Conservation (phyloP, 2,329 filamentous ascomycete genomes). For the Colletotrichum australisinense region DNA sequence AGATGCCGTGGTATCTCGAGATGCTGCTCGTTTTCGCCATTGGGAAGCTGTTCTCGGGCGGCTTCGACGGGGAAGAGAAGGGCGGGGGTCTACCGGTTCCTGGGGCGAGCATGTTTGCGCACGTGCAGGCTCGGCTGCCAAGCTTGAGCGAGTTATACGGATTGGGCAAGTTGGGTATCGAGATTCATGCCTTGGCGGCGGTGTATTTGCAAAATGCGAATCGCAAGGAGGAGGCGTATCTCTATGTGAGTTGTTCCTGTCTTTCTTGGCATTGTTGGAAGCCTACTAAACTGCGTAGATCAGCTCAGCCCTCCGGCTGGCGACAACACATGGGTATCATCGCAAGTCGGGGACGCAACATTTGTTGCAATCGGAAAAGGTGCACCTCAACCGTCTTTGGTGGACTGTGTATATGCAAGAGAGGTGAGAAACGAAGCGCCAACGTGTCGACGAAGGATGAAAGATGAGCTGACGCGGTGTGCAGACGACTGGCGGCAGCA, state of each 20-base stretch:
- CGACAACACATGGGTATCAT: conserved; percentile 35
- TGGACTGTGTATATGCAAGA: conserved; percentile 38
- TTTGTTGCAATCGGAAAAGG: conserved; percentile 22
- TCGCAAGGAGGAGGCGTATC: conserved; percentile 33
- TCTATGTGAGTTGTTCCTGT: conserved; percentile 23
- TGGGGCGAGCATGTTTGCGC: conserved; percentile 12
- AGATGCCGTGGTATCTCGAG: conserved; percentile 27
- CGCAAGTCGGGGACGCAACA: conserved; percentile 23
- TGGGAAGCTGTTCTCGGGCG: conserved; percentile 29
- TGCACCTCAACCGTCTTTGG: conserved; percentile 33
- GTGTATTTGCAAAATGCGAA: conserved; percentile 34
- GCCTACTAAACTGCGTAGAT: background rate
- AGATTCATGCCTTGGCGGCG: conserved; percentile 28
- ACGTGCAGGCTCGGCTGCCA: conserved; percentile 15
- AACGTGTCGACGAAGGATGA: background rate
- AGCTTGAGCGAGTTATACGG: conserved; percentile 10
- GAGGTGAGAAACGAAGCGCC: conserved; percentile 2
- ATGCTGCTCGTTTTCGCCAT: conserved; percentile 32
- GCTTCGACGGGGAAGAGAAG: background rate
- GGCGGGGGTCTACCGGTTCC: background rate
- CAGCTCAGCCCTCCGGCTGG: conserved; percentile 25
- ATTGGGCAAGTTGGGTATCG: conserved; percentile 25
- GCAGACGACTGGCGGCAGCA: conserved; percentile 31
- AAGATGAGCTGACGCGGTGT: background rate
- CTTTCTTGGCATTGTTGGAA: background rate